Evolutionary conservation across 495 filamentous ascomycete genomes (phyloP).

Genomic region (Aspergillus saccharolyticus): DNA sequence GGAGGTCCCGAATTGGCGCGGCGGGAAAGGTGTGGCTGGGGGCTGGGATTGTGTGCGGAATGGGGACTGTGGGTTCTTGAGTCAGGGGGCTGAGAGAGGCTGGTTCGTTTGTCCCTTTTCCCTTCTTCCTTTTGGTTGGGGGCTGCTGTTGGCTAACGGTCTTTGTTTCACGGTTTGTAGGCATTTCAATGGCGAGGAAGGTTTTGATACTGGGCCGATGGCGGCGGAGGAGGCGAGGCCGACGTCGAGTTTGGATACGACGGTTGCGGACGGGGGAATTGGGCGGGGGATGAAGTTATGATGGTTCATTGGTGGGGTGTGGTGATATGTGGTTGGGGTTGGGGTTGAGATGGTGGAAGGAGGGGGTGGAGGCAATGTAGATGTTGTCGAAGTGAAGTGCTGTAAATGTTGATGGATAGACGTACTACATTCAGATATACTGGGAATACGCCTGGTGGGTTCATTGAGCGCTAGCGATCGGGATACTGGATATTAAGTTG

Average conservation of each 20-base stretch:
- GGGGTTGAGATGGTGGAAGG: neutral
- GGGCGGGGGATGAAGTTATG: slow-evolving; percentile 5
- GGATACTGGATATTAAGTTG: no score
- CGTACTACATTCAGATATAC: no score
- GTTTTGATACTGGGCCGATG: slow-evolving; percentile 52
- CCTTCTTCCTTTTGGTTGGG: slow-evolving; percentile 4
- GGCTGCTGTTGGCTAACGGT: neutral
- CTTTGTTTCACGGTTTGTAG: slow-evolving; percentile 35
- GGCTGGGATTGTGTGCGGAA: slow-evolving; percentile 77
- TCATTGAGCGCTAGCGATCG: no score
- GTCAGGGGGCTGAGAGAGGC: slow-evolving; percentile 76
- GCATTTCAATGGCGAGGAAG: slow-evolving; percentile 73
- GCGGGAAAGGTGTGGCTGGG: slow-evolving; percentile 64
- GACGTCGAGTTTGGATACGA: slow-evolving; percentile 8
- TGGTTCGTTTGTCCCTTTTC: slow-evolving; percentile 61
- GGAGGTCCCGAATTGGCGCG: slow-evolving; percentile 52
- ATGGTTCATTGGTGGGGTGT: neutral
- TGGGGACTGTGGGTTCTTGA: slow-evolving; percentile 77
- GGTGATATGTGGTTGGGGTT: neutral
- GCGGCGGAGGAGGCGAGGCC: slow-evolving; percentile 14
- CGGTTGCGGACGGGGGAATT: neutral
- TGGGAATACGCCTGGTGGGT: no score
- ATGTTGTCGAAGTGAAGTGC: no score
- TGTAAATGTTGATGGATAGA: no score
- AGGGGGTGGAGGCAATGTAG: no score